phyloP scores from a whole-genome alignment of 192 early-diverging fungal species.

The Glomus cerebriforme region DNA sequence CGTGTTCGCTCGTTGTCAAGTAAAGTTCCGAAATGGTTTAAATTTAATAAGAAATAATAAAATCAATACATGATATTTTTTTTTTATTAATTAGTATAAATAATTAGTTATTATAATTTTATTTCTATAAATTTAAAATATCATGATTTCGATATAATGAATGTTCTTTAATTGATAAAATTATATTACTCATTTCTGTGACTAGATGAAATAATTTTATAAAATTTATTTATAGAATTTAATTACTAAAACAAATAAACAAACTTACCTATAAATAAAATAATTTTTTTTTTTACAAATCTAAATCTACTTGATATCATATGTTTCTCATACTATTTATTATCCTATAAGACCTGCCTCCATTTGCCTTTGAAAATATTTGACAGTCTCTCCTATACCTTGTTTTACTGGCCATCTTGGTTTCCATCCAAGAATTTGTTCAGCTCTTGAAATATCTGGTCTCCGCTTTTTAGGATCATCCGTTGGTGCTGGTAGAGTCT shows the following conservation, averaged over 20 bases:
- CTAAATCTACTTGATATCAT: too few relatives aligned
- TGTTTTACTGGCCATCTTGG: slow-evolving; percentile 76
- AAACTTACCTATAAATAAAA: too few relatives aligned
- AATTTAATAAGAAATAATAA: background rate
- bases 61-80: background rate
- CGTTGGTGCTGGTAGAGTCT: slow-evolving; percentile 62
- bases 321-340: background rate
- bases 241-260: too few relatives aligned
- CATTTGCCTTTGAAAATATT: slow-evolving; percentile 58
- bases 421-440: slow-evolving; percentile 66
- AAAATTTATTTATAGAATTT: too few relatives aligned
- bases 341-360: slow-evolving; percentile 23
- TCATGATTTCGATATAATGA: background rate
- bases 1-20: background rate
- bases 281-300: too few relatives aligned
- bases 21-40: background rate
- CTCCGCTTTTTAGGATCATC: slow-evolving; percentile 79
- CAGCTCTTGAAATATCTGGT: slow-evolving; percentile 74
- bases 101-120: background rate
- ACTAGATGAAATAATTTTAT: too few relatives aligned
- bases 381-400: slow-evolving; percentile 78
- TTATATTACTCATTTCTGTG: too few relatives aligned
- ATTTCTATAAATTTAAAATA: background rate
- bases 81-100: too few relatives aligned
- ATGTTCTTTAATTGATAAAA: too few relatives aligned